Evolutionary conservation across 495 filamentous ascomycete species (phyloP), one percentile per base, ranked within the genome.

Genomic region (Sporormia fimetaria): DNA sequence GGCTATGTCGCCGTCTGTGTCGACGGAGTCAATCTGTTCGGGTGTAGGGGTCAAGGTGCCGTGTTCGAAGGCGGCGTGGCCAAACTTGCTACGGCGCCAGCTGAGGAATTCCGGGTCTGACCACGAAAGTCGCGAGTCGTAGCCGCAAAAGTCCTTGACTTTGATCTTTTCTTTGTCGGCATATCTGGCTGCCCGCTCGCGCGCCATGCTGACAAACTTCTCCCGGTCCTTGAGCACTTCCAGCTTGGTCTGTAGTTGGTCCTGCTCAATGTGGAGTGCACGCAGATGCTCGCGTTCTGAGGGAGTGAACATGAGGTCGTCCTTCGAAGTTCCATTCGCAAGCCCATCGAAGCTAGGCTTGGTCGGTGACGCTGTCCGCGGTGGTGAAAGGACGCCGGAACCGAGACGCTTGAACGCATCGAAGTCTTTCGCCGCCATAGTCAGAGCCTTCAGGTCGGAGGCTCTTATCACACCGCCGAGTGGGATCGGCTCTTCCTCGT

Each of bases 61-160:
- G 25, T 37, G 46, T 35, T 49, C 42, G 22, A 48, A 54, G 0
- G 51, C 47, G 3, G 43, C 42, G 3, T 26, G 29, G 7, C 59
- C 62, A 7, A 39, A 42, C n/a, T 39, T 39, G 10, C 49, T 47
- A 7, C 54, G 36, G 1, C 52, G 40, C 62, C 64, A 70, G 3
- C 8, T 11, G 1, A 42, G 64, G 50, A 83, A 81, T 51, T 80
- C 69, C 28, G 67, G 63, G 40, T 79, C 74, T 10, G 67, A 68
- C 72, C 76, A 75, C 1, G 70, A 59, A 2, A 81, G 59, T 18
- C 76, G 62, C 11, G 66, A 55, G 54, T 81, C 76, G 45, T 75
- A 81, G 14, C 79, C 78, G 48, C 79, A 83, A 34, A 78, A 69
- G 41, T 74, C 69, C 52, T 80, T 80, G 3, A 41, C 35, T 34